Conservation (phyloP, 305 asterid genomes). For the Fraxinus angustifolia region DNA sequence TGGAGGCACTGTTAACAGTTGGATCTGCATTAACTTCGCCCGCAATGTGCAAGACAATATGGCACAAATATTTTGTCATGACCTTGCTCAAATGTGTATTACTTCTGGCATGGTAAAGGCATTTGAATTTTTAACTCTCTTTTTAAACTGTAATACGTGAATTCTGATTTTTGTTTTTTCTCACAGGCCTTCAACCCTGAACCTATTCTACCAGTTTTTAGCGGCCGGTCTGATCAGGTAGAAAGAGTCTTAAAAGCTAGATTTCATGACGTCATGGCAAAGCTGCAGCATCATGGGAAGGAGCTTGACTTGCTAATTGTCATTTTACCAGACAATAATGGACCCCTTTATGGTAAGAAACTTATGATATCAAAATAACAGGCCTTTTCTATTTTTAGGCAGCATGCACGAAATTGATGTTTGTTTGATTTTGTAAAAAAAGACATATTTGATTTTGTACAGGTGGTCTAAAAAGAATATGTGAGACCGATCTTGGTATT, state of each 20-base stretch:
- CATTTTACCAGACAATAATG: conserved; percentile 84
- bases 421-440: background rate
- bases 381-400: background rate
- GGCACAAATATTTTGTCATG: conserved; percentile 61
- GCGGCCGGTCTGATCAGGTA: conserved; percentile 77
- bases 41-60: conserved; percentile 58
- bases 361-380: background rate
- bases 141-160: background rate
- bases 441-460: background rate
- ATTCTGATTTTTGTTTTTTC: conserved; percentile 13
- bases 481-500: conserved; percentile 95
- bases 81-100: conserved; percentile 82
- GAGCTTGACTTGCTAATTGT: conserved; percentile 87
- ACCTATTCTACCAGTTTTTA: conserved; percentile 63
- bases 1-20: conserved; percentile 64
- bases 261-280: conserved; percentile 65
- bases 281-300: conserved; percentile 52
- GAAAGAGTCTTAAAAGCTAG: conserved; percentile 73
- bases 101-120: conserved; percentile 84
- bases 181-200: conserved; percentile 63
- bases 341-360: conserved; percentile 79
- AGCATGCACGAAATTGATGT: background rate
- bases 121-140: background rate
- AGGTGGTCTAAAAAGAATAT: conserved; percentile 89
- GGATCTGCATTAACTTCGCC: conserved; percentile 83